Evolutionary conservation across 2,329 filamentous ascomycete species (phyloP).

Genomic region (Diplodia sapinea): DNA sequence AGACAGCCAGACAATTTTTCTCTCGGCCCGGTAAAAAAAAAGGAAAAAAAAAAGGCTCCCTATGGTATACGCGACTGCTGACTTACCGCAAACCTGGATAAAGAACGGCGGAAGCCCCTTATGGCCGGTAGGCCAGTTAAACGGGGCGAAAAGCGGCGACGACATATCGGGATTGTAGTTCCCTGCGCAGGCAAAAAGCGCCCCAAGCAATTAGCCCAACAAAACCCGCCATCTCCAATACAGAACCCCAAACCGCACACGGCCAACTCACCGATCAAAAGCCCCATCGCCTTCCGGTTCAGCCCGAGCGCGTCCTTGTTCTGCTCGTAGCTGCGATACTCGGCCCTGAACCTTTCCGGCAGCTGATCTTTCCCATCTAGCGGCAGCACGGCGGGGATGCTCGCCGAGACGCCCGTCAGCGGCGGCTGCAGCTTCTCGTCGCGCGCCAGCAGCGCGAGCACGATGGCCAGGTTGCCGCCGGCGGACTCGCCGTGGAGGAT

Average conservation of each 20-base stretch:
- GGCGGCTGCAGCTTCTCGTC: conserved; percentile 34
- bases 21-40: too few relatives aligned
- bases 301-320: conserved; percentile 34
- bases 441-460: conserved; percentile 35
- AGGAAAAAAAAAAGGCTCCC: too few relatives aligned
- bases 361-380: conserved; percentile 34
- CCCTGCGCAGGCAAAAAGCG: conserved; percentile 21
- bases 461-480: conserved; percentile 34
- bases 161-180: conserved; percentile 42
- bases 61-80: neutral
- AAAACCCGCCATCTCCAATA: neutral
- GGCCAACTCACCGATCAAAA: neutral
- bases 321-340: conserved; percentile 35
- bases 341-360: conserved; percentile 35
- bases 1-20: too few relatives aligned
- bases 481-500: conserved; percentile 35
- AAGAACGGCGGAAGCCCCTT: conserved; percentile 53
- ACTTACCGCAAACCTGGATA: conserved; percentile 56
- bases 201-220: too few relatives aligned
- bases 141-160: conserved; percentile 39
- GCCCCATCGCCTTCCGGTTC: conserved; percentile 31
- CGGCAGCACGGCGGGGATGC: conserved; percentile 35
- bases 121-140: conserved; percentile 37
- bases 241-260: too few relatives aligned
- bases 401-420: conserved; percentile 35